Percentiles rank a stretch among this genome's conserved stretches.
Conservation (phyloP, 2,329 filamentous ascomycete species). For the Malbranchea zuffiana region DNA sequence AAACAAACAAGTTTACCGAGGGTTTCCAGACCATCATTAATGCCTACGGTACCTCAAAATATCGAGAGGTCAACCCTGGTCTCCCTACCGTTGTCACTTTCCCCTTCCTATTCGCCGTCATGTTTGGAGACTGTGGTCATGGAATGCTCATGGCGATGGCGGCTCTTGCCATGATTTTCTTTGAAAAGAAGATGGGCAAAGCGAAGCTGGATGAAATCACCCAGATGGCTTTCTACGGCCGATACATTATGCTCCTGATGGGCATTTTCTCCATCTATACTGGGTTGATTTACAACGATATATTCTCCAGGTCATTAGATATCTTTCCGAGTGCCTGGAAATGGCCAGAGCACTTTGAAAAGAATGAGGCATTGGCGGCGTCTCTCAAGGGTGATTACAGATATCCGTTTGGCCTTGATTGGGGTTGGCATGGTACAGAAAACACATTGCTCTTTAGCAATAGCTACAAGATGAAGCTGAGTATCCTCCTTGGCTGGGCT, state of each 20-base stretch:
- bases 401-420: constrained; percentile 92
- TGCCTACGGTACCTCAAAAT: constrained; percentile 94
- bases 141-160: constrained; percentile 78
- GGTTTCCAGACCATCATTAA: constrained; percentile 99
- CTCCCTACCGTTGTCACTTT: constrained; percentile 94
- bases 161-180: constrained; percentile 88
- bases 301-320: constrained; percentile 86
- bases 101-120: constrained; percentile 98
- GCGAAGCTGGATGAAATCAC: constrained; percentile 97
- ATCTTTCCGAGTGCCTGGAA: constrained; percentile 85
- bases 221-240: constrained; percentile 96
- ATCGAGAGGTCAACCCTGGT: constrained; percentile 92
- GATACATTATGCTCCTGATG: constrained; percentile 98
- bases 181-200: constrained; percentile 67
- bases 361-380: constrained; percentile 54
- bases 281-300: constrained; percentile 93
- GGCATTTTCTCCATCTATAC: constrained; percentile 94
- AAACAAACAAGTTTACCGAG: constrained; percentile 97
- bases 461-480: constrained; percentile 99
- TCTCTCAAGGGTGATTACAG: constrained; percentile 63
- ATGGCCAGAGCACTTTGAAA: constrained; percentile 60
- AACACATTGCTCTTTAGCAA: constrained; percentile 94
- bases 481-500: constrained; percentile 90
- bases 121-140: constrained; percentile 98
- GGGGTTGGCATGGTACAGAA: constrained; percentile 91